Percentiles rank a stretch among this genome's conserved stretches.
Evolutionary conservation across 345 rosid species (phyloP).

Genomic region (Salix viminalis): DNA sequence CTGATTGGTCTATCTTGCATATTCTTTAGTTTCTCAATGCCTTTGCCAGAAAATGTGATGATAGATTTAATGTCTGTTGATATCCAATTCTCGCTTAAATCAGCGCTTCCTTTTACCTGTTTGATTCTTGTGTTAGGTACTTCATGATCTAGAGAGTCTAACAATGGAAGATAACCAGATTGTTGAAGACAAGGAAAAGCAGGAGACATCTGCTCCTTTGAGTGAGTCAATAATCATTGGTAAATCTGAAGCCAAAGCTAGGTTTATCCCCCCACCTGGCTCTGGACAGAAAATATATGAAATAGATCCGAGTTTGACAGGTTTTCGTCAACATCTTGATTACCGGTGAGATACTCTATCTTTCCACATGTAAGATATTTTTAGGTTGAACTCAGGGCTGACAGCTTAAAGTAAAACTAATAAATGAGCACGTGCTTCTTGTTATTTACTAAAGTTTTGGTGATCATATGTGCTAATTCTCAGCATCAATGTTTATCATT

Average conservation of each 20-base stretch:
- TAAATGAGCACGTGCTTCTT: no score
- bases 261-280: constrained; percentile 66
- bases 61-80: neutral
- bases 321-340: constrained; percentile 67
- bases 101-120: constrained; percentile 2
- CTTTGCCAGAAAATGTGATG: neutral
- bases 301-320: constrained; percentile 66
- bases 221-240: constrained; percentile 22
- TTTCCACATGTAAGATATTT: neutral
- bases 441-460: no score
- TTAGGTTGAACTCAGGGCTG: neutral
- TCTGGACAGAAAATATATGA: constrained; percentile 72
- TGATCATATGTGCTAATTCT: neutral
- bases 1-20: neutral
- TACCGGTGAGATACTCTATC: constrained; percentile 50
- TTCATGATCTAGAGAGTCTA: constrained; percentile 28
- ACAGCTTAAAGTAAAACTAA: neutral
- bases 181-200: constrained; percentile 36
- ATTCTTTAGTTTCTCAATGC: neutral
- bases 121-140: constrained; percentile 28
- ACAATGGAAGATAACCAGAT: constrained; percentile 42
- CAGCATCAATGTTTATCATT: no score
- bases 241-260: constrained; percentile 36
- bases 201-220: constrained; percentile 27
- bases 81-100: neutral